These are phyloP conservation scores for Crithidia sp. DNA, from an alignment of 208 protist species.

Conservation along the genomic window DNA sequence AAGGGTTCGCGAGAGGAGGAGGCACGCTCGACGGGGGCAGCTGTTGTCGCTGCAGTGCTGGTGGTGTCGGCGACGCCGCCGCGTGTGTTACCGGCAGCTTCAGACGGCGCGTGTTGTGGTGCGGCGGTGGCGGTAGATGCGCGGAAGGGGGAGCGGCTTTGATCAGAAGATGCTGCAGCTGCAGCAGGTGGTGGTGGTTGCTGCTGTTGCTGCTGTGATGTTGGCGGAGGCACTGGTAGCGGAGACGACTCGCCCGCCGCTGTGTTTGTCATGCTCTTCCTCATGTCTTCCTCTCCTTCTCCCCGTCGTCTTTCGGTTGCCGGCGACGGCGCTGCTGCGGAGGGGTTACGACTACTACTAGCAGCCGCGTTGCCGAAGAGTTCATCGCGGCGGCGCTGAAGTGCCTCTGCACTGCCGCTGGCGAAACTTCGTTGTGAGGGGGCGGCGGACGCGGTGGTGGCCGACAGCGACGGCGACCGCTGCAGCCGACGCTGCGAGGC, in stretches of 20 bases:
- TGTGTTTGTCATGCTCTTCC: too few relatives aligned
- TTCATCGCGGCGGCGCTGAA: slow-evolving; percentile 56
- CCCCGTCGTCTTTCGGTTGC: too few relatives aligned
- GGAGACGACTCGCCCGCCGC: too few relatives aligned
- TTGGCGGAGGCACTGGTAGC: too few relatives aligned
- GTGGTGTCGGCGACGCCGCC: not conserved
- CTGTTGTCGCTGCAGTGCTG: not conserved
- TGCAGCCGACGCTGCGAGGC: not conserved
- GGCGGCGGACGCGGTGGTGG: slow-evolving; percentile 23
- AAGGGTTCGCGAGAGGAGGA: slow-evolving; percentile 41
- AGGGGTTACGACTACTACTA: too few relatives aligned
- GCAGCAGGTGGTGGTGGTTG: slow-evolving; percentile 10
- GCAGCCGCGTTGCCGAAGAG: slow-evolving; percentile 41
- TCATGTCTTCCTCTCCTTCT: too few relatives aligned
- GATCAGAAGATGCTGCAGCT: not conserved
- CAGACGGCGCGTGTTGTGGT: too few relatives aligned
- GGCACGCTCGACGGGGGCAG: too few relatives aligned
- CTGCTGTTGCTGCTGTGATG: not conserved
- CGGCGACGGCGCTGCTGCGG: too few relatives aligned
- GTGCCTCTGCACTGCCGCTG: slow-evolving; percentile 53
- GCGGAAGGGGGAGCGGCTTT: too few relatives aligned
- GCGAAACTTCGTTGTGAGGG: slow-evolving; percentile 38
- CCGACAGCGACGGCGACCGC: slow-evolving; percentile 29
- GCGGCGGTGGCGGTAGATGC: too few relatives aligned
- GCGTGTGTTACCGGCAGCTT: not conserved